A percentile compares a stretch with the other conserved stretches of the same genome.
Evolutionary conservation across 2,329 filamentous ascomycete species (phyloP).

Genomic region (Teratosphaeriaceae sp.): DNA sequence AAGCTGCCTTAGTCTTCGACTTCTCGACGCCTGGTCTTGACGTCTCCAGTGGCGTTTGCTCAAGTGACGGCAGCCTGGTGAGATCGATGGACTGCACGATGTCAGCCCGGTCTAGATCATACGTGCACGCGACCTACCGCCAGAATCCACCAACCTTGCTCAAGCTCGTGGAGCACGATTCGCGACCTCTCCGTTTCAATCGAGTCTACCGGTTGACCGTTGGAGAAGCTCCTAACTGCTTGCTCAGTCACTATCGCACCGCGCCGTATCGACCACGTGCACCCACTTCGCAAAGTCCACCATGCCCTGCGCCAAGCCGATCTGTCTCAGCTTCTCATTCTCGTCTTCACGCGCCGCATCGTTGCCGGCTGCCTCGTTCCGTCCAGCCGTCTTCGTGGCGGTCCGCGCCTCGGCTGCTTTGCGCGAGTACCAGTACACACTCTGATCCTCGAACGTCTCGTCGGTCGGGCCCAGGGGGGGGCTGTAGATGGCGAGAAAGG

Average conservation of each 20-base stretch:
- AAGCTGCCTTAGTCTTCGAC: slow-evolving; percentile 30
- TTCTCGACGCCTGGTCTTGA: slow-evolving; percentile 19
- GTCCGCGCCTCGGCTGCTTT: slow-evolving; percentile 23
- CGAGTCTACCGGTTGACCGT: slow-evolving; percentile 67
- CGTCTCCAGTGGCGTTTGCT: slow-evolving; percentile 27
- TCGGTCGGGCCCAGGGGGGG: slow-evolving; percentile 68
- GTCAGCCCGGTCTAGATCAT: slow-evolving; percentile 11
- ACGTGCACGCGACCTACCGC: slow-evolving; percentile 56
- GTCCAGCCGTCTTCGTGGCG: slow-evolving; percentile 17
- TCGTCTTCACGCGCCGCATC: slow-evolving; percentile 53
- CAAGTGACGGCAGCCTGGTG: slow-evolving; percentile 57
- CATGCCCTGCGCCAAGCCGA: slow-evolving; percentile 95
- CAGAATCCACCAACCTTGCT: slow-evolving; percentile 91
- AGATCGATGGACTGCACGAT: slow-evolving; percentile 65
- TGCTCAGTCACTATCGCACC: slow-evolving; percentile 20
- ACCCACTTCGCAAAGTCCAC: slow-evolving; percentile 71
- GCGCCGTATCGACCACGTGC: background rate
- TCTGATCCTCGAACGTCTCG: slow-evolving; percentile 70
- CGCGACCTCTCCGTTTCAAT: slow-evolving; percentile 88
- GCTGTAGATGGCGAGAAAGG: slow-evolving; percentile 93
- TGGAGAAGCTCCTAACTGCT: slow-evolving; percentile 62
- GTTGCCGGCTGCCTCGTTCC: slow-evolving; percentile 23
- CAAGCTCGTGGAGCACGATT: slow-evolving; percentile 78
- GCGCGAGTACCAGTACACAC: slow-evolving; percentile 82
- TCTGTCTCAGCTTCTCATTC: slow-evolving; percentile 84